These are phyloP conservation scores for Eutrema salsugineum DNA, from an alignment of 441 rosid species.

Conservation along the genomic window DNA sequence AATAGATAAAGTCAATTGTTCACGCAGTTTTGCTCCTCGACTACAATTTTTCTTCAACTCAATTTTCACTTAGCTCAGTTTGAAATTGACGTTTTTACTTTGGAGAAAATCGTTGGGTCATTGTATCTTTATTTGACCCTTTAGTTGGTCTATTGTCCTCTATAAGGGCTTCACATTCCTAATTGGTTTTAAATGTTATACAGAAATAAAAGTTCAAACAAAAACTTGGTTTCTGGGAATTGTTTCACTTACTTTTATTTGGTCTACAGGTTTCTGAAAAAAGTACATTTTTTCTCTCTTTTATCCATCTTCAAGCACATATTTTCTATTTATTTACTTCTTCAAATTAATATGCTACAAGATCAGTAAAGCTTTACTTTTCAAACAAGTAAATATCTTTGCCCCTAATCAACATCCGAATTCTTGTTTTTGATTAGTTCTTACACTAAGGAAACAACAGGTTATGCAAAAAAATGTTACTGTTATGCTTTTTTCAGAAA, in stretches of 20 bases:
- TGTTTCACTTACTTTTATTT: constrained; percentile 1
- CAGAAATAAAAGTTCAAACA: neutral
- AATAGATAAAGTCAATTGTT: neutral
- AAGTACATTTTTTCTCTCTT: constrained; percentile 12
- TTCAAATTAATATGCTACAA: neutral
- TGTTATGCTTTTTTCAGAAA: neutral
- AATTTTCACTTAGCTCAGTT: neutral
- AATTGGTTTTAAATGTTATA: too few relatives aligned
- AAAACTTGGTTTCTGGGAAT: neutral
- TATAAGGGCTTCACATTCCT: neutral
- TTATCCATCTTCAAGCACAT: neutral
- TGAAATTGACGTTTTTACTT: neutral
- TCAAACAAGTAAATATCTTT: constrained; percentile 22
- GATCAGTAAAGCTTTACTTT: constrained; percentile 9
- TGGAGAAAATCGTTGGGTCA: neutral
- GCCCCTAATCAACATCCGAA: neutral
- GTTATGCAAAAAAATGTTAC: neutral
- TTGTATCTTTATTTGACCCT: constrained; percentile 10
- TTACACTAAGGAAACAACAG: neutral
- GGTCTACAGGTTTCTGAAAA: neutral
- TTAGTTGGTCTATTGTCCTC: neutral
- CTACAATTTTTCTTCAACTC: neutral
- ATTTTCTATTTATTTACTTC: too few relatives aligned
- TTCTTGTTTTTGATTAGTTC: constrained; percentile 1
- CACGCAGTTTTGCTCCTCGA: neutral